phyloP scores from a whole-genome alignment of 2,329 filamentous ascomycete species.

The Monosporascus ibericus region DNA sequence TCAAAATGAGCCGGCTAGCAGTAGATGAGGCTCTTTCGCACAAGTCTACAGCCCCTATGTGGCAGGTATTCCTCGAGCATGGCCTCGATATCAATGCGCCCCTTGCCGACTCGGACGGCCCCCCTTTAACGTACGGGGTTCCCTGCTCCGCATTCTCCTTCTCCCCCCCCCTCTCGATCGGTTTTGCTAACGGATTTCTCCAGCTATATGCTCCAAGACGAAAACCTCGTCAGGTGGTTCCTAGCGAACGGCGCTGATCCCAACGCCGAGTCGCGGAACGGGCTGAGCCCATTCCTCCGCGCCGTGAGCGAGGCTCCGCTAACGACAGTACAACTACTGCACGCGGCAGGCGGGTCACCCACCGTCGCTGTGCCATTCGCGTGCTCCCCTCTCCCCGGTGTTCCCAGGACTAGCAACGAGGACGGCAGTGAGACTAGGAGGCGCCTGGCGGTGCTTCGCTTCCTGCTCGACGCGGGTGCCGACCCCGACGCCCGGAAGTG shows the following conservation, averaged over 20 bases:
- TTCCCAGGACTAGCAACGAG: not conserved
- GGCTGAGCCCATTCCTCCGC: constrained; percentile 6
- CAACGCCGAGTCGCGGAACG: constrained; percentile 2
- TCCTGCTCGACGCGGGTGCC: constrained; percentile 5
- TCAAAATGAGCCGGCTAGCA: constrained; percentile 1
- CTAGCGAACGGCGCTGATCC: constrained; percentile 4
- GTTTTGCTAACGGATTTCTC: not conserved
- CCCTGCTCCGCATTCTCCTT: not conserved
- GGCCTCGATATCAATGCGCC: constrained; percentile 5
- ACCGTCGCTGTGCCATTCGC: constrained; percentile 4
- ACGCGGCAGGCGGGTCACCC: constrained; percentile 2
- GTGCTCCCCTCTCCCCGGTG: constrained; percentile 1
- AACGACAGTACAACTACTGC: constrained; percentile 3
- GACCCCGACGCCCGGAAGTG: constrained; percentile 6
- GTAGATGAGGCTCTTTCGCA: not conserved
- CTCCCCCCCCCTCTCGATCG: not conserved
- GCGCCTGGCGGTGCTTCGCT: constrained; percentile 5
- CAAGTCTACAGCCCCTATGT: constrained; percentile 4
- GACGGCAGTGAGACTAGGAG: not conserved
- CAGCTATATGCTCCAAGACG: constrained; percentile 5
- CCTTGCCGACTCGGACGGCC: not conserved
- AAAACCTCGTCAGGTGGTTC: constrained; percentile 2
- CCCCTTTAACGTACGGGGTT: constrained; percentile 1
- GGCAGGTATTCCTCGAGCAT: constrained; percentile 4
- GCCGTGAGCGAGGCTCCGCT: constrained; percentile 1